Evolutionary conservation across 768 basidiomycete genomes (phyloP).

Genomic region (Leccinum rimulosum): DNA sequence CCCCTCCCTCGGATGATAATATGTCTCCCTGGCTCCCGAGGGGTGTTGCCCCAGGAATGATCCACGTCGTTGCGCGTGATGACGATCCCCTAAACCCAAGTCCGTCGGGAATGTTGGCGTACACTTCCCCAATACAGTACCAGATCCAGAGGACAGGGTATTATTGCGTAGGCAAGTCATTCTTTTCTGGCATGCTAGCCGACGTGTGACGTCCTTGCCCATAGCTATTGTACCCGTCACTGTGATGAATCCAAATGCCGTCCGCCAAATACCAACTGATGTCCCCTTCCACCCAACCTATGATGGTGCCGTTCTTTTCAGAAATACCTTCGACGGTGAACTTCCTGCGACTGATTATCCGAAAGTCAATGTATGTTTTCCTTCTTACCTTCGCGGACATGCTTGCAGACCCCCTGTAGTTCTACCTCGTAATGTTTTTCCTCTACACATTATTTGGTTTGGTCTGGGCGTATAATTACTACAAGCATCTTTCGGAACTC

Average conservation of each 20-base stretch:
- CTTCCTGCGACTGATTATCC: constrained; percentile 94
- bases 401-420: constrained; percentile 43
- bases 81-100: constrained; percentile 43
- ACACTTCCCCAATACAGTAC: constrained; percentile 77
- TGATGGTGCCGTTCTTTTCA: constrained; percentile 77
- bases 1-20: constrained; percentile 45
- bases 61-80: constrained; percentile 16
- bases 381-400: background rate
- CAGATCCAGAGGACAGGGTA: constrained; percentile 85
- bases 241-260: constrained; percentile 43
- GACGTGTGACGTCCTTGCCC: constrained; percentile 2
- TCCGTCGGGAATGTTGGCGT: constrained; percentile 49
- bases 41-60: constrained; percentile 9
- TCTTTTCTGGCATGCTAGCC: constrained; percentile 1
- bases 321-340: constrained; percentile 84
- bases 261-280: constrained; percentile 44
- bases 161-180: constrained; percentile 89
- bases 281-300: constrained; percentile 73
- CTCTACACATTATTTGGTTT: constrained; percentile 68
- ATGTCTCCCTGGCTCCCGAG: constrained; percentile 49
- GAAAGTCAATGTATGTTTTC: constrained; percentile 81
- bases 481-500: constrained; percentile 74
- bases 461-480: constrained; percentile 84
- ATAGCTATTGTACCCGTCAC: constrained; percentile 88
- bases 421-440: constrained; percentile 83